Percentiles rank a stretch among this genome's conserved stretches.
Conservation (phyloP, 805 yeast genomes). For the Candida succiphila region DNA sequence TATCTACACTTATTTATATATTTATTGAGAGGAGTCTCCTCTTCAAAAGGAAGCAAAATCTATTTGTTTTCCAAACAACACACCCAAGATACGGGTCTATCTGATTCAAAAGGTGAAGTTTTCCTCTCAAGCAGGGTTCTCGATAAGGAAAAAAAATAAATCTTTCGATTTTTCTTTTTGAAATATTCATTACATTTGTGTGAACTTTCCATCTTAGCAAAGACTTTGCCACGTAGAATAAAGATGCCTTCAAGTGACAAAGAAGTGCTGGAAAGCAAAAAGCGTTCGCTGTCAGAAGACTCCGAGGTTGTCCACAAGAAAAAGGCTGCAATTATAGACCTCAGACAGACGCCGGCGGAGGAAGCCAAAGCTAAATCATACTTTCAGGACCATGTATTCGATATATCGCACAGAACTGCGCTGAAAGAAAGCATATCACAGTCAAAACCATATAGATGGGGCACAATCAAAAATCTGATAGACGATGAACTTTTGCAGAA, state of each 20-base stretch:
- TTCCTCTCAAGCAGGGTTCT: too few species aligned
- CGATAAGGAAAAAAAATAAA: too few species aligned
- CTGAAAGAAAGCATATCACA: conserved; percentile 34
- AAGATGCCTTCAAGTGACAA: background rate
- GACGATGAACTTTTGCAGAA: conserved; percentile 67
- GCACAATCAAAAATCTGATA: conserved; percentile 63
- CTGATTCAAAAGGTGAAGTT: too few species aligned
- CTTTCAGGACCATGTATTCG: conserved; percentile 23
- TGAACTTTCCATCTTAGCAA: background rate
- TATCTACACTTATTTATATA: too few species aligned
- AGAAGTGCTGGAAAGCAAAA: background rate
- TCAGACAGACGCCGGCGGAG: conserved; percentile 23
- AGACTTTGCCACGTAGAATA: background rate
- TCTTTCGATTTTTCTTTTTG: background rate
- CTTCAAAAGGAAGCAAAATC: too few species aligned
- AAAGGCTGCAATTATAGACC: conserved; percentile 10
- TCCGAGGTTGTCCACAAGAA: too few species aligned
- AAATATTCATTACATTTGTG: background rate
- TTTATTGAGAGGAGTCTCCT: too few species aligned
- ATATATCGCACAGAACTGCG: conserved; percentile 25
- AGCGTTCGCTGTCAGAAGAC: too few species aligned
- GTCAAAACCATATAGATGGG: conserved; percentile 85
- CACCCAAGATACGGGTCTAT: too few species aligned
- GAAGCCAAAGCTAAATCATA: conserved; percentile 20
- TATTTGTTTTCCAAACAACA: too few species aligned